Evolutionary conservation across 116 monocot genomes (phyloP).

Genomic region (Iris pallida): DNA sequence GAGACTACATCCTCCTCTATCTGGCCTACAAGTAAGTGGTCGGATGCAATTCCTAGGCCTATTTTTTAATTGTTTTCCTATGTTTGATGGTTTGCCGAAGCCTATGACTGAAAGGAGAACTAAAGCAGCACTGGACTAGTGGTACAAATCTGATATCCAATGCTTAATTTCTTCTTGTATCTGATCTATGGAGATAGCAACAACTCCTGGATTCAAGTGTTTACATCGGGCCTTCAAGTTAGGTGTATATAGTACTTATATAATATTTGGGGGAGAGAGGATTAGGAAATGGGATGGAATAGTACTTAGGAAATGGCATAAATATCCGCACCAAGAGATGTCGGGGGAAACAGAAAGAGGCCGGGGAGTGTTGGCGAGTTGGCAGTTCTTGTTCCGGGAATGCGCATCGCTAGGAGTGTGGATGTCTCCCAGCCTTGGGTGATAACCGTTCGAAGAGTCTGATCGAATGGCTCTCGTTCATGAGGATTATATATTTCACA

Average conservation of each 20-base stretch:
- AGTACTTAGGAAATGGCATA: too few species aligned
- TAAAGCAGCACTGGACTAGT: slow-evolving; percentile 65
- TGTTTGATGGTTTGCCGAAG: slow-evolving; percentile 40
- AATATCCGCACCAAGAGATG: slow-evolving; percentile 19
- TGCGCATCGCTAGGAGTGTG: slow-evolving; percentile 31
- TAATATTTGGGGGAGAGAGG: too few species aligned
- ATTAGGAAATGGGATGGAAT: too few species aligned
- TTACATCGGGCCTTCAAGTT: not conserved
- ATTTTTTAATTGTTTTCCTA: slow-evolving; percentile 12
- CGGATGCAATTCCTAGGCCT: slow-evolving; percentile 34
- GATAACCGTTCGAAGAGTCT: slow-evolving; percentile 33
- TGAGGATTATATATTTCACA: slow-evolving; percentile 33
- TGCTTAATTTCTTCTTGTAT: too few species aligned
- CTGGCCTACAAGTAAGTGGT: slow-evolving; percentile 49
- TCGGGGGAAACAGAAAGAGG: slow-evolving; percentile 18
- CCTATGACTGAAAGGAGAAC: slow-evolving; percentile 34
- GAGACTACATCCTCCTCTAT: slow-evolving; percentile 26
- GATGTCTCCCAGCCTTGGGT: slow-evolving; percentile 31
- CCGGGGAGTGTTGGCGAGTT: slow-evolving; percentile 41
- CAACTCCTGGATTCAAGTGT: too few species aligned
- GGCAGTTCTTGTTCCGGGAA: slow-evolving; percentile 47
- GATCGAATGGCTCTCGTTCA: slow-evolving; percentile 38
- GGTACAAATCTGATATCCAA: not conserved
- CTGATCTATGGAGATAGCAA: too few species aligned
- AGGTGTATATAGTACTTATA: too few species aligned